Base-by-base conservation (phyloP, 345 rosid species). In the Arabis hirsuta region DNA sequence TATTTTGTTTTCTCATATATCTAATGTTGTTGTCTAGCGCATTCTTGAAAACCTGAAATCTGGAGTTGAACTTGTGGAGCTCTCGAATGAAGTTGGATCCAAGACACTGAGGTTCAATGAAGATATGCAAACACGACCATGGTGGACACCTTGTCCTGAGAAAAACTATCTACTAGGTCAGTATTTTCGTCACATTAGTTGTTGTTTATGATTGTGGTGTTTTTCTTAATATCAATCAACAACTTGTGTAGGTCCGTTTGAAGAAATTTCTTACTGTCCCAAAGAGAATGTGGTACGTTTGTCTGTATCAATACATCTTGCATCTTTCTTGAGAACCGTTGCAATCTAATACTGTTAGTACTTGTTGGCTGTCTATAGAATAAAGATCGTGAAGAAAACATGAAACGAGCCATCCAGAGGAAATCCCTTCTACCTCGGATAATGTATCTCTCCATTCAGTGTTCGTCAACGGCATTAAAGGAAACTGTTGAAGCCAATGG, bases 141-240 rank as follows among this genome's bases (percentile, higher is more conserved):
- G 97, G 97, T 95, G 99, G 97, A 90, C 96, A 11, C 99, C 97
- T 76, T 78, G 77, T 75, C 76, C 92, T 38, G 93, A 80, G 73
- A 88, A 84, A 80, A 95, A 95, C 76, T 83, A 87, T 81, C 86
- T 95, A 16, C 81, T 88, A 78, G 99, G 99, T 90, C 60, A 52
- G 89, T 70, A 26, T 19, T 22, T 56, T 8, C 22, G 19, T 63
- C 39, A 36, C 22, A 50, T 10, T 38, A 41, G 22, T 20, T 47
- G 12, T 19, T 47, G 41, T 32, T 19, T 55, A 55, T 55, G 44
- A 24, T 42, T 55, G 48, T 63, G 55, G 24, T 39, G 22, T 14
- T 76, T 29, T 56, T 42, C 48, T 55, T 56, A 48, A 50, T 63
- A 11, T 76, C 56, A 48, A 57, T 56, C 31, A 55, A 62, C 45